Base-by-base conservation (phyloP, 2,329 filamentous ascomycete species). In the Cucurbitaria berberidis region DNA sequence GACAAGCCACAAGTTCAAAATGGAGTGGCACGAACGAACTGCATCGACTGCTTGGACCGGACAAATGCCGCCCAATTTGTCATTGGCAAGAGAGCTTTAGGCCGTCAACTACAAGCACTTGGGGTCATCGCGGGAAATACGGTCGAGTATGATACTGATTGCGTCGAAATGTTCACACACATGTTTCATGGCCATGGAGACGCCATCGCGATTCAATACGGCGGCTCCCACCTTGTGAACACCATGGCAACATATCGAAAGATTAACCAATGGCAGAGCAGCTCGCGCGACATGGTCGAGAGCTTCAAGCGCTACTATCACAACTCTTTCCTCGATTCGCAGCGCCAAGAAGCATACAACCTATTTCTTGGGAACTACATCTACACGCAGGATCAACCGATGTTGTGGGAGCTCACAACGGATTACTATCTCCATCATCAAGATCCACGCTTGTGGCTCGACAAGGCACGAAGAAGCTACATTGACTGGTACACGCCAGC, bases 241-340 rank as follows among this genome's bases (percentile, higher is more conserved):
- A 99, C 95, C 0, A 98, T 99, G 93, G 93, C 96, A 62, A 99
- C 95, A 4, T 99, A 99, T 74, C 89, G 95, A 51, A 98, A 98
- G 77, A 96, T 97, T 73, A 98, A 98, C 63, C 93, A 98, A 73
- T 99, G 95, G 95, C 96, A 92, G 21, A 96, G 91, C 66, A 92
- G 96, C 74, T 97, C 93, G 2, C 85, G 95, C 62, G 95, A 99
- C 74, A 98, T 99, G 93, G 93, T 99, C 19, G 95, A 99, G 77
- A 96, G 91, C 73, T 97, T 99, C 80, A 99, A 98, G 75, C 86
- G 95, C 24, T 99, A 98, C 74, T 99, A 99, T 76, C 96, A 98
- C 77, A 99, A 99, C 70, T 96, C 93, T 0, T 99, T 99, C 73
- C 84, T 99, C 8, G 95, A 99, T 74, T 93, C 89, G n/a, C 95